phyloP scores from a whole-genome alignment of 768 basidiomycete genomes.

The Lactarius quietus region DNA sequence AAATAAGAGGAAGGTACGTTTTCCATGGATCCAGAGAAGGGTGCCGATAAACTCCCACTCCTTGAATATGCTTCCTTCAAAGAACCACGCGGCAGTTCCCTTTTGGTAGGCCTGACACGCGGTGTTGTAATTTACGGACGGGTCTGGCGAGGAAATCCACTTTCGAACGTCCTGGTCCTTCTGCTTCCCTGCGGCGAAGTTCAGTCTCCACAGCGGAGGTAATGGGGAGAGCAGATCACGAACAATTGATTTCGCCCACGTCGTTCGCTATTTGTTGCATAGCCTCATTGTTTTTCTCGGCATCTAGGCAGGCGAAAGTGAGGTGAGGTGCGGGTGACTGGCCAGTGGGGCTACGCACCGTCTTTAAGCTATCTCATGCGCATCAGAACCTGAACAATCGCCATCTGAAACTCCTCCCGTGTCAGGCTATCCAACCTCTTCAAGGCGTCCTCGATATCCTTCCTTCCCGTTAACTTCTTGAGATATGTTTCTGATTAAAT shows the following conservation, averaged over 20 bases:
- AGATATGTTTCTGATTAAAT: background rate
- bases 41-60: no score
- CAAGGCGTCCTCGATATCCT: no score
- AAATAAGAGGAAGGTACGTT: no score
- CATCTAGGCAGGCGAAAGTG: background rate
- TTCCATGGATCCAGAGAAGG: no score
- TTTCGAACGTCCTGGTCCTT: no score
- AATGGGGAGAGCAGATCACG: background rate
- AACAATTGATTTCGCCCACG: background rate
- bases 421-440: no score
- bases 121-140: no score
- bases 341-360: background rate
- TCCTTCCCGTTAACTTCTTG: no score
- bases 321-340: background rate
- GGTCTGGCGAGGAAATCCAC: no score
- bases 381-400: background rate
- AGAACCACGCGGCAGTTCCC: no score
- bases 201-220: background rate
- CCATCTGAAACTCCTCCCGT: background rate
- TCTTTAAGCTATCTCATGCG: background rate
- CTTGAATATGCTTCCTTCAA: no score
- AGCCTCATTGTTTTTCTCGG: background rate
- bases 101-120: no score
- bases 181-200: background rate
- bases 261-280: background rate